These are phyloP conservation scores for Phytophthora citrophthora DNA, from an alignment of 352 stramenopile genomes.

Conservation along the genomic window DNA sequence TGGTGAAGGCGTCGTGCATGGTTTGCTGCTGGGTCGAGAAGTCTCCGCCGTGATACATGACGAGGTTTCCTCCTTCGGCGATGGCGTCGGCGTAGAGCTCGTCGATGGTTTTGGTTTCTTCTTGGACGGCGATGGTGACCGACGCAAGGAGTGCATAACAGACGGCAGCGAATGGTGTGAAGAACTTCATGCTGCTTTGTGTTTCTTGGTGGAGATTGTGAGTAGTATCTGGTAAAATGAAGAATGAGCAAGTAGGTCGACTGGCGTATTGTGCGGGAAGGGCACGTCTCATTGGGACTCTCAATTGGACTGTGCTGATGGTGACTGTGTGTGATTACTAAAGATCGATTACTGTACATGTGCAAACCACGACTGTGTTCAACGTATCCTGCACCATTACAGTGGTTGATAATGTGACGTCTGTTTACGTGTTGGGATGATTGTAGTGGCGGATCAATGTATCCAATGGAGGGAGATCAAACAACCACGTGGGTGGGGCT, in stretches of 20 bases:
- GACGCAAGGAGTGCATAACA: slow-evolving; percentile 18
- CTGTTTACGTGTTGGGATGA: too few species aligned
- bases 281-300: too few species aligned
- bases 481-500: too few species aligned
- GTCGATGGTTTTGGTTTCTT: slow-evolving; percentile 53
- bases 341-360: too few species aligned
- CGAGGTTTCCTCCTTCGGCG: slow-evolving; percentile 59
- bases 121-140: slow-evolving; percentile 19
- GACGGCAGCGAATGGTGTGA: slow-evolving; percentile 4
- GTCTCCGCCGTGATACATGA: slow-evolving; percentile 52
- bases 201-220: background rate
- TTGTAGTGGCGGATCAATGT: too few species aligned
- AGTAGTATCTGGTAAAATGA: slow-evolving; percentile 1
- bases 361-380: too few species aligned
- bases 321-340: too few species aligned
- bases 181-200: slow-evolving; percentile 14
- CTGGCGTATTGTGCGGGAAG: too few species aligned
- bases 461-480: too few species aligned
- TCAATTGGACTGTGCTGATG: too few species aligned
- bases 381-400: too few species aligned
- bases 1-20: slow-evolving; percentile 30
- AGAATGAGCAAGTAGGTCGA: slow-evolving; percentile 10
- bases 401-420: too few species aligned
- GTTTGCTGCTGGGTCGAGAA: slow-evolving; percentile 33
- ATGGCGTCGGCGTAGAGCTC: slow-evolving; percentile 59